These are phyloP conservation scores for Dendrobium officinale DNA, from an alignment of 106 monocot species.

Conservation along the genomic window DNA sequence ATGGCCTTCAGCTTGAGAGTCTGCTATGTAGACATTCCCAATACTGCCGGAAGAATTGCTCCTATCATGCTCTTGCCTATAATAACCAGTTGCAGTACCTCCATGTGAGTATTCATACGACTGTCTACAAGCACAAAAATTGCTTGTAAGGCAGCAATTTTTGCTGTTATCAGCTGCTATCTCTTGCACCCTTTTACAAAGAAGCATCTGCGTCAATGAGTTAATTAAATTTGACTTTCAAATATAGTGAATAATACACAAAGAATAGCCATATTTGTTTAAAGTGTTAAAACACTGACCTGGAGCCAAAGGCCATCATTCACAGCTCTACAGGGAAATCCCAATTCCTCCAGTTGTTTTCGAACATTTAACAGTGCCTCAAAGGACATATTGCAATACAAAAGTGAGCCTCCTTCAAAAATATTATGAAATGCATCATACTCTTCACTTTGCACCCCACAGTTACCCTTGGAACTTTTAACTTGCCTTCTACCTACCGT, in stretches of 20 bases:
- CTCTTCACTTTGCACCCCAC: slow-evolving; percentile 49
- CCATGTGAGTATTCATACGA: slow-evolving; percentile 66
- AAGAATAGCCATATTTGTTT: neutral
- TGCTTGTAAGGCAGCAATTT: slow-evolving; percentile 76
- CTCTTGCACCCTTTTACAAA: slow-evolving; percentile 83
- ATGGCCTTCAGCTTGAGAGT: slow-evolving; percentile 72
- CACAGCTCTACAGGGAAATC: slow-evolving; percentile 97
- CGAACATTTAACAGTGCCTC: slow-evolving; percentile 82
- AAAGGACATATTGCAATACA: slow-evolving; percentile 96
- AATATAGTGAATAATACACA: neutral
- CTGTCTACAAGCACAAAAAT: slow-evolving; percentile 75
- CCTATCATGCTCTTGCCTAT: slow-evolving; percentile 67
- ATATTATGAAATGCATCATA: slow-evolving; percentile 72
- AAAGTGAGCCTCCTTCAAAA: slow-evolving; percentile 92
- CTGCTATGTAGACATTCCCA: slow-evolving; percentile 61
- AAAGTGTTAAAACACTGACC: slow-evolving; percentile 26
- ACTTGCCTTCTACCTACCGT: slow-evolving; percentile 53
- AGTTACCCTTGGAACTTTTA: slow-evolving; percentile 36
- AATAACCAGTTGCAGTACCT: slow-evolving; percentile 25
- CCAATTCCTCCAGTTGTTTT: slow-evolving; percentile 91
- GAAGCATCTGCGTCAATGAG: slow-evolving; percentile 68
- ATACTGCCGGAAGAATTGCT: slow-evolving; percentile 34
- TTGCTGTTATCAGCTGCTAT: slow-evolving; percentile 78
- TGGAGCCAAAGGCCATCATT: slow-evolving; percentile 99
- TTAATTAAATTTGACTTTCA: neutral